A percentile compares a stretch with the other conserved stretches of the same genome.
phyloP scores from a whole-genome alignment of 2,329 filamentous ascomycete genomes.

The Penicillium italicum region DNA sequence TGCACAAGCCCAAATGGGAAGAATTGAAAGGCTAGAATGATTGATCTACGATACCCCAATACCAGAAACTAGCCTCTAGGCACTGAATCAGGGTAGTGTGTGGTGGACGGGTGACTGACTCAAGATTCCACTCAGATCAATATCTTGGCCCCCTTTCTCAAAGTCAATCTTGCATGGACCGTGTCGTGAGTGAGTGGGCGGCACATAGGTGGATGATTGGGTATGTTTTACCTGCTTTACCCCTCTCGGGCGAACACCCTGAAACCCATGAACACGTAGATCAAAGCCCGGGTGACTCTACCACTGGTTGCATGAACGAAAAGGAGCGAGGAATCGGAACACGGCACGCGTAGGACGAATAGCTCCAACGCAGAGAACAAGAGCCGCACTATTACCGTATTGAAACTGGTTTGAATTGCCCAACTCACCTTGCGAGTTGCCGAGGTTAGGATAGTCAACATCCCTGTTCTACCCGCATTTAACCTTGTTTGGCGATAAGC shows the following conservation, averaged over 20 bases:
- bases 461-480: conserved; percentile 1
- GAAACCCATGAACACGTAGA: not conserved
- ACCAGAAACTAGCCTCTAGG: not conserved
- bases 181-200: not conserved
- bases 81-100: not conserved
- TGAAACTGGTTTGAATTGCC: not conserved
- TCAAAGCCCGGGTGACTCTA: not conserved
- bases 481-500: not conserved
- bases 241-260: conserved; percentile 3
- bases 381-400: not conserved
- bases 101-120: not conserved
- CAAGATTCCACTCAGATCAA: not conserved
- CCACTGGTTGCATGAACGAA: not conserved
- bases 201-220: conserved; percentile 10
- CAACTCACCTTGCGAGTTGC: not conserved
- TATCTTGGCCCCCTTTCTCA: conserved; percentile 1
- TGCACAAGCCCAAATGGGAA: not conserved
- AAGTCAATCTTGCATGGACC: conserved; percentile 22
- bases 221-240: not conserved
- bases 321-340: not conserved
- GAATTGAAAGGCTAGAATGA: not conserved
- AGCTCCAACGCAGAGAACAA: too few species aligned
- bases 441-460: not conserved
- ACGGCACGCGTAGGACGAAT: not conserved
- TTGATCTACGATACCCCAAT: not conserved